Percentiles rank a stretch among this genome's conserved stretches.
Evolutionary conservation across 768 basidiomycete species (phyloP).

Genomic region (Lepiota subincarnata): DNA sequence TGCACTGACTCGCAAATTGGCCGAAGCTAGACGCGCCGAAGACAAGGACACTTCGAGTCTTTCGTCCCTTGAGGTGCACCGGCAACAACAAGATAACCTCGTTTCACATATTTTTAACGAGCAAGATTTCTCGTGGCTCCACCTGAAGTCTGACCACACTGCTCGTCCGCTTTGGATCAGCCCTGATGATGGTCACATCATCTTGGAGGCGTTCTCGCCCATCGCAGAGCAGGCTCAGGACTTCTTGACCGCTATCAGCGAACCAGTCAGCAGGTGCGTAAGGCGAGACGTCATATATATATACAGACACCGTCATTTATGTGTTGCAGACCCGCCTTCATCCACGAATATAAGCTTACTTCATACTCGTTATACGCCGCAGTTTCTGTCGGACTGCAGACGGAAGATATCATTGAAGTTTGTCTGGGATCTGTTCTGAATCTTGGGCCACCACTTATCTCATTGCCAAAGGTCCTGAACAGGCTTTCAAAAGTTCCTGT

Average conservation of each 20-base stretch:
- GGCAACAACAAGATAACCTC: slow-evolving; percentile 68
- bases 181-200: slow-evolving; percentile 88
- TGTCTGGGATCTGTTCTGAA: slow-evolving; percentile 31
- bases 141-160: slow-evolving; percentile 86
- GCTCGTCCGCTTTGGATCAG: slow-evolving; percentile 96
- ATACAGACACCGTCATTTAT: slow-evolving; percentile 15
- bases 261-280: slow-evolving; percentile 95
- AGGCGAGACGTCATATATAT: slow-evolving; percentile 7
- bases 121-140: slow-evolving; percentile 83
- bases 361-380: slow-evolving; percentile 98
- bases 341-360: slow-evolving; percentile 99
- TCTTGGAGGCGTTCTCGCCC: slow-evolving; percentile 95
- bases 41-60: slow-evolving; percentile 41
- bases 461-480: slow-evolving; percentile 60
- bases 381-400: slow-evolving; percentile 96
- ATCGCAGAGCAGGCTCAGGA: slow-evolving; percentile 98
- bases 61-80: slow-evolving; percentile 58
- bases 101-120: slow-evolving; percentile 82
- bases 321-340: slow-evolving; percentile 80
- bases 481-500: slow-evolving; percentile 89
- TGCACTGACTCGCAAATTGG: slow-evolving; percentile 76
- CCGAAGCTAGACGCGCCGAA: slow-evolving; percentile 51
- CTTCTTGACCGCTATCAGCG: slow-evolving; percentile 95
- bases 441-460: slow-evolving; percentile 21
- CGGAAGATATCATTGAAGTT: slow-evolving; percentile 97